Evolutionary conservation across 441 rosid genomes (phyloP), one percentile per base, ranked within the genome.

Genomic region (Monsonia emarginata): DNA sequence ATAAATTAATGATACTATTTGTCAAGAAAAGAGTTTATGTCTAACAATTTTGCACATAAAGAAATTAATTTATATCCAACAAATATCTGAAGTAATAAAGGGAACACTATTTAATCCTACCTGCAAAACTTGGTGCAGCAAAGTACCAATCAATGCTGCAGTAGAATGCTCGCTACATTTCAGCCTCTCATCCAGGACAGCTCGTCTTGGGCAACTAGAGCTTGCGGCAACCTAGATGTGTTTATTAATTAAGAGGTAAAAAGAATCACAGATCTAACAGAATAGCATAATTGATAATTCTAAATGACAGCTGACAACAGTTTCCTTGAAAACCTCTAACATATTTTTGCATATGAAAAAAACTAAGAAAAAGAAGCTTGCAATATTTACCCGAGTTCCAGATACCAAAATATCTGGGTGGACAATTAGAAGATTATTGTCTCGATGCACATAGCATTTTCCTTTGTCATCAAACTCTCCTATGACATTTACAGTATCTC

Each of bases 101-200:
- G 50, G 42, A 66, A 57, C 31, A 25, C 40, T 57, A 58, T 65
- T 66, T 26, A 52, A 34, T 65, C 52, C 52, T 19, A 69, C 99
- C 97, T 91, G 96, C 79, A 89, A 95, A 79, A 91, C 74, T 81
- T 95, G 97, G 81, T 91, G 98, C 76, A 89, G 83, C 91, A 95
- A 75, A 80, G 95, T 95, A 66, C 99, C 98, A 65, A 84, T 78
- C 65, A 95, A 82, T 69, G 99, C 98, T 57, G 86, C 85, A 61
- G 78, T 78, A 57, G 98, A 86, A 70, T 86, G 77, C 72, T 90
- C 99, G 80, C 68, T 75, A 74, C 79, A 65, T 82, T 84, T 88
- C 75, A 95, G 78, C 81, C 99, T 87, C 86, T 95, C 98, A 76
- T 95, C 98, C 72, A 95, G 83, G 73, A 95, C 86, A 32, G 87